These are phyloP conservation scores for Alternaria dauci DNA, from an alignment of 2,329 filamentous ascomycete species.

Conservation along the genomic window DNA sequence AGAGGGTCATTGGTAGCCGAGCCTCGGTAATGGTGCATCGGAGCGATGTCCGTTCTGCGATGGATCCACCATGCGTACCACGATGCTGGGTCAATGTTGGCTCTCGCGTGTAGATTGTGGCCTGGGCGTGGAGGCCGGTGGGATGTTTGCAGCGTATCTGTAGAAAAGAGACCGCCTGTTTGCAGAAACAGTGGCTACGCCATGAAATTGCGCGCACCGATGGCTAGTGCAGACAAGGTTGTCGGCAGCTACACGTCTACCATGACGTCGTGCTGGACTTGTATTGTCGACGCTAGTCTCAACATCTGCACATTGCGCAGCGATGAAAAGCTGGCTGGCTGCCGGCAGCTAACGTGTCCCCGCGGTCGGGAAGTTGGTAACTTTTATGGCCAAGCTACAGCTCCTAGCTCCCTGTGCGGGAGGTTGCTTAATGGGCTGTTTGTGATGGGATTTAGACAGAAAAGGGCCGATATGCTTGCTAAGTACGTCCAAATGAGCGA, in stretches of 20 bases:
- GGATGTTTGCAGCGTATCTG: background rate
- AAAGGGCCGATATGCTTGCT: slow-evolving; percentile 4
- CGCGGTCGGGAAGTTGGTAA: slow-evolving; percentile 10
- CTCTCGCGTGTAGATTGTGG: slow-evolving; percentile 10
- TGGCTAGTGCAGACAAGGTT: background rate
- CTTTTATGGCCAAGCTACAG: slow-evolving; percentile 8
- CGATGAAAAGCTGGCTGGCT: slow-evolving; percentile 1
- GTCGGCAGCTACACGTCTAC: background rate
- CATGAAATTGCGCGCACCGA: background rate
- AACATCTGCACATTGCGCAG: slow-evolving; percentile 4
- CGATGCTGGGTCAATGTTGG: slow-evolving; percentile 17
- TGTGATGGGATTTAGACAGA: background rate
- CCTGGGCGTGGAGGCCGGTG: background rate
- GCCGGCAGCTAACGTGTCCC: slow-evolving; percentile 13
- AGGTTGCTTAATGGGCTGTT: slow-evolving; percentile 1
- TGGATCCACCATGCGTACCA: slow-evolving; percentile 21
- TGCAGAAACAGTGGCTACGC: background rate
- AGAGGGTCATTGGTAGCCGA: slow-evolving; percentile 10
- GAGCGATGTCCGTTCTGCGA: slow-evolving; percentile 20
- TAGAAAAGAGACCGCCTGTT: background rate
- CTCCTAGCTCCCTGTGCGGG: slow-evolving; percentile 4
- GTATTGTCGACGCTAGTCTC: background rate
- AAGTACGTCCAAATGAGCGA: slow-evolving; percentile 3
- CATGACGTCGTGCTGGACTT: background rate
- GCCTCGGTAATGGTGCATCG: slow-evolving; percentile 29